Base-by-base conservation (phyloP, 305 asterid species). In the Plantago rigida region DNA sequence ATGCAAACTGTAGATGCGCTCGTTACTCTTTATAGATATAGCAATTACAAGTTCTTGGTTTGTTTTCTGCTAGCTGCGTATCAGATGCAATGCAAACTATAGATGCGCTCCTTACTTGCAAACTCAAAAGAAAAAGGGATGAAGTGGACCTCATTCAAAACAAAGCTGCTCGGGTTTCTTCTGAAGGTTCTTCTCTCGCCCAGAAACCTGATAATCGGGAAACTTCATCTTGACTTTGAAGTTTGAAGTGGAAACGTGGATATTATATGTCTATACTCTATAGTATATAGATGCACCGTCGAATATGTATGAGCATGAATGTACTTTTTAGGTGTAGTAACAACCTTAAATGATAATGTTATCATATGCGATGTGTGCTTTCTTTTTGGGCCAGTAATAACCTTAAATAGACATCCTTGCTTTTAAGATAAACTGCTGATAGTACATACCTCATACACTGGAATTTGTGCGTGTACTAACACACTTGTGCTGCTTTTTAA, bases 71-170 rank as follows among this genome's bases (percentile, higher is more conserved):
- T 83, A 91, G 96, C 74, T 87, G 89, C 68, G 77, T 76, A 81
- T 82, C 94, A 81, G 96, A 87, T 79, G 85, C 88, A 67, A 76
- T 78, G 82, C 96, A 82, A 76, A 87, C 96, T 52, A 62, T 87
- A 62, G 98, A 91, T 73, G 73, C 93, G 42, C 93, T 91, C 58
- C 95, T 91, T 75, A 87, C 94, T 59, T 82, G 88, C 82, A 87
- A 73, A 77, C 54, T 81, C 29, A 91, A 91, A 77, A 77, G 98
- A 79, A 91, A 87, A 76, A 74, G 95, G 77, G 86, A 81, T 4
- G 82, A 74, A 59, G 69, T 66, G 10, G 87, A 87, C 65, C 63
- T 51, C 13, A 48, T 55, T 71, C 71, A 70, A 62, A 82, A 70
- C 56, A 82, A 66, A 72, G 75, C 56, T 63, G 71, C 75, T 51